phyloP scores from a whole-genome alignment of 2,329 filamentous ascomycete species.

The Cladophialophora bantiana region DNA sequence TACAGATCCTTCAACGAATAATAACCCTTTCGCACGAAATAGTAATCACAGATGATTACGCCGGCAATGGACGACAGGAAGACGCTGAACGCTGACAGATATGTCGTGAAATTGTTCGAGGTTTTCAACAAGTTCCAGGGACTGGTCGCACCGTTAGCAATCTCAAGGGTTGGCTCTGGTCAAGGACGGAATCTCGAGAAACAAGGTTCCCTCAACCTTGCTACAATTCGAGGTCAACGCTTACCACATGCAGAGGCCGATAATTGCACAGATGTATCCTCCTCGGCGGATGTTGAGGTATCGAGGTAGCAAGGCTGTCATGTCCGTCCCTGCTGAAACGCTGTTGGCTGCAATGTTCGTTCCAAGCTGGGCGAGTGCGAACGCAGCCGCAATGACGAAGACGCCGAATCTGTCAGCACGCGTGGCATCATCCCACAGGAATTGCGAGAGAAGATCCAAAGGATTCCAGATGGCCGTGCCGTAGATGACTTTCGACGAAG shows the following conservation, averaged over 20 bases:
- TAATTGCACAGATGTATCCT: conserved; percentile 53
- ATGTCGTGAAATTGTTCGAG: conserved; percentile 69
- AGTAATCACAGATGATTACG: conserved; percentile 91
- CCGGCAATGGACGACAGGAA: conserved; percentile 93
- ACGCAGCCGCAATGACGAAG: conserved; percentile 56
- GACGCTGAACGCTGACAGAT: conserved; percentile 89
- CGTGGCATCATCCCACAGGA: conserved; percentile 46
- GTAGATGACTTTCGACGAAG: conserved; percentile 46
- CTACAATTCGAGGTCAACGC: not conserved
- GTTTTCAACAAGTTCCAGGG: conserved; percentile 61
- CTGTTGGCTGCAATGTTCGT: conserved; percentile 58
- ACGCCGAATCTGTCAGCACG: conserved; percentile 51
- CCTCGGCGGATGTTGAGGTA: conserved; percentile 66
- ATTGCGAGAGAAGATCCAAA: conserved; percentile 49
- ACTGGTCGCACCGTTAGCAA: conserved; percentile 32
- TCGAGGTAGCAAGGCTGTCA: conserved; percentile 59
- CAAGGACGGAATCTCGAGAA: not conserved
- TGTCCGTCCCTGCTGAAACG: conserved; percentile 62
- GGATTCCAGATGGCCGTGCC: conserved; percentile 54
- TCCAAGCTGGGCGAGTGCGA: conserved; percentile 56
- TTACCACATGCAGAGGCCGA: conserved; percentile 51
- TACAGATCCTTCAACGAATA: conserved; percentile 81
- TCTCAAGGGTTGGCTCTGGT: not conserved
- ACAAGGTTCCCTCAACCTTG: not conserved
- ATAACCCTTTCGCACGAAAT: conserved; percentile 81